Evolutionary conservation across 2,329 filamentous ascomycete species (phyloP).

Genomic region (Sporothrix pseudoabietina): DNA sequence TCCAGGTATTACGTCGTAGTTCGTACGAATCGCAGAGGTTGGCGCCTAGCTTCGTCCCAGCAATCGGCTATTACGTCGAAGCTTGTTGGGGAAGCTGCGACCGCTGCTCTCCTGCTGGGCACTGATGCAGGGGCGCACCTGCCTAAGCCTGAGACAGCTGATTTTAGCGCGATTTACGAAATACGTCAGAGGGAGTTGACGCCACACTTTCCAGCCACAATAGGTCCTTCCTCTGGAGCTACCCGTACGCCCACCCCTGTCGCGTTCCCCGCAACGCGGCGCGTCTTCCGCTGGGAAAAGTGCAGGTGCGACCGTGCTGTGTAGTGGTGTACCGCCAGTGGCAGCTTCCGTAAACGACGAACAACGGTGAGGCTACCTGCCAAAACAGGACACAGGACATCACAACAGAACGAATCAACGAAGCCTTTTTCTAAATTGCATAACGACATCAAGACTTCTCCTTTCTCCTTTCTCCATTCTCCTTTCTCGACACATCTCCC

Average conservation of each 20-base stretch:
- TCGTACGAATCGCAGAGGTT: not conserved
- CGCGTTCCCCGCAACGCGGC: conserved; percentile 31
- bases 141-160: conserved; percentile 25
- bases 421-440: no score
- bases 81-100: conserved; percentile 13
- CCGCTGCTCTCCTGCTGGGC: not conserved
- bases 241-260: not conserved
- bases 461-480: not conserved
- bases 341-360: conserved; percentile 22
- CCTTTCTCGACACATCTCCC: not conserved
- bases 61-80: conserved; percentile 23
- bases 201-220: conserved; percentile 25
- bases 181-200: conserved; percentile 11
- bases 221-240: not conserved
- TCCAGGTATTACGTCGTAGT: not conserved
- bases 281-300: conserved; percentile 23
- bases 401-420: not conserved
- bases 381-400: conserved; percentile 13
- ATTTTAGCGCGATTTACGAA: conserved; percentile 8
- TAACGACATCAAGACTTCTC: not conserved
- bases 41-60: not conserved
- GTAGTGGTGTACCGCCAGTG: conserved; percentile 2
- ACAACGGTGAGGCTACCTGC: not conserved
- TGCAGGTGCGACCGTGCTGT: not conserved
- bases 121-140: conserved; percentile 25